Evolutionary conservation across 345 rosid species (phyloP).

Genomic region (Gossypium stocksii): DNA sequence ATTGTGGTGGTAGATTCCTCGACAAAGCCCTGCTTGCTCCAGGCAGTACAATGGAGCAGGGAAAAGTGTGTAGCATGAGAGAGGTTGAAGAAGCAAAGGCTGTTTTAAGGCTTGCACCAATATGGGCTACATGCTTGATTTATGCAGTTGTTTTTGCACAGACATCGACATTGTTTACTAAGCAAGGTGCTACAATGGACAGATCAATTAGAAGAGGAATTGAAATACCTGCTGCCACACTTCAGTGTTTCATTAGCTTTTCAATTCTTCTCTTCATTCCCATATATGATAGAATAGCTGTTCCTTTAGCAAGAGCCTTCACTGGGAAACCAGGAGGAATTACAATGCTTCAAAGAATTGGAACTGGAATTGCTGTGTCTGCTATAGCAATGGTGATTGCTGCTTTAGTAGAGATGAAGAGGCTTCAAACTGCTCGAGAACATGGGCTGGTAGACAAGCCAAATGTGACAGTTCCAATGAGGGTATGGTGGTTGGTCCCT

Average conservation of each 20-base stretch:
- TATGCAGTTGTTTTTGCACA: slow-evolving; percentile 50
- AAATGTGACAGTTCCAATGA: slow-evolving; percentile 24
- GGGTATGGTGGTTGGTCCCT: slow-evolving; percentile 35
- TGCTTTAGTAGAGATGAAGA: slow-evolving; percentile 34
- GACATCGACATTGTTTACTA: slow-evolving; percentile 49
- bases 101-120: slow-evolving; percentile 38
- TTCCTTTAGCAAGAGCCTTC: slow-evolving; percentile 35
- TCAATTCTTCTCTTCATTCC: slow-evolving; percentile 41
- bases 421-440: slow-evolving; percentile 29
- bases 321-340: slow-evolving; percentile 30
- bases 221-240: slow-evolving; percentile 49
- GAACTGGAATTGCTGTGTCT: slow-evolving; percentile 31
- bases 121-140: slow-evolving; percentile 45
- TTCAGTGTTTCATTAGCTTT: slow-evolving; percentile 43
- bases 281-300: slow-evolving; percentile 41
- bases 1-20: slow-evolving; percentile 35
- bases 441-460: slow-evolving; percentile 20
- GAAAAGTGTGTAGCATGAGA: slow-evolving; percentile 1
- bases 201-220: slow-evolving; percentile 35
- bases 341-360: slow-evolving; percentile 35
- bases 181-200: slow-evolving; percentile 56
- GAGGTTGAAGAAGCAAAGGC: slow-evolving; percentile 58
- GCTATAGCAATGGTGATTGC: slow-evolving; percentile 25
- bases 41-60: slow-evolving; percentile 24
- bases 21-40: slow-evolving; percentile 41